A percentile compares a stretch with the other conserved stretches of the same genome.
Conservation (phyloP, 2,329 filamentous ascomycete species). For the Teratosphaeria viscida region DNA sequence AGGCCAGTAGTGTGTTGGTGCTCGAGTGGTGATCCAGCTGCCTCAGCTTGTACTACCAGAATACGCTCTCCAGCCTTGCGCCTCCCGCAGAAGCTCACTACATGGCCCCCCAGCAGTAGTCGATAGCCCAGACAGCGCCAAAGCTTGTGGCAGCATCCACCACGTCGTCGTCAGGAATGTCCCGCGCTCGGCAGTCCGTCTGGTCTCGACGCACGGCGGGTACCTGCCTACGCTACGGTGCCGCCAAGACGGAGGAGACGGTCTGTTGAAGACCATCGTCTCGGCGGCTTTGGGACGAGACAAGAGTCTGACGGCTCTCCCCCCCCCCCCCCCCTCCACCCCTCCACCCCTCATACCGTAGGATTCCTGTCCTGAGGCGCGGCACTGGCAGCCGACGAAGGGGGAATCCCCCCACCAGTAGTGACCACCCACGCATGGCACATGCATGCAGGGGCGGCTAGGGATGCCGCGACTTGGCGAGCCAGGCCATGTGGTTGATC, state of each 20-base stretch:
- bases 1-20: not conserved
- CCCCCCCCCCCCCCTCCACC: too few relatives aligned
- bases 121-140: not conserved
- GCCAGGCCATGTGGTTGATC: not conserved
- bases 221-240: not conserved
- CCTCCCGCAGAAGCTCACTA: not conserved
- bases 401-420: not conserved
- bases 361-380: too few relatives aligned
- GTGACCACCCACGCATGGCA: too few relatives aligned
- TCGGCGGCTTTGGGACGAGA: not conserved
- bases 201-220: not conserved
- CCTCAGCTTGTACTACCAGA: not conserved
- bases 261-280: not conserved
- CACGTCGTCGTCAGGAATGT: not conserved
- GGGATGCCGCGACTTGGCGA: not conserved
- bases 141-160: not conserved
- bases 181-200: not conserved
- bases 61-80: not conserved
- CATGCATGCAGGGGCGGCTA: not conserved
- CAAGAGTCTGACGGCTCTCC: not conserved
- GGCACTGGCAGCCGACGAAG: not conserved
- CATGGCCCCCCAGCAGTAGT: not conserved
- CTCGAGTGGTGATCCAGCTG: not conserved
- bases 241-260: not conserved
- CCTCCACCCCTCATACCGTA: not conserved